Base-by-base conservation (phyloP, 306 rosid genomes). In the Clitoria ternatea region DNA sequence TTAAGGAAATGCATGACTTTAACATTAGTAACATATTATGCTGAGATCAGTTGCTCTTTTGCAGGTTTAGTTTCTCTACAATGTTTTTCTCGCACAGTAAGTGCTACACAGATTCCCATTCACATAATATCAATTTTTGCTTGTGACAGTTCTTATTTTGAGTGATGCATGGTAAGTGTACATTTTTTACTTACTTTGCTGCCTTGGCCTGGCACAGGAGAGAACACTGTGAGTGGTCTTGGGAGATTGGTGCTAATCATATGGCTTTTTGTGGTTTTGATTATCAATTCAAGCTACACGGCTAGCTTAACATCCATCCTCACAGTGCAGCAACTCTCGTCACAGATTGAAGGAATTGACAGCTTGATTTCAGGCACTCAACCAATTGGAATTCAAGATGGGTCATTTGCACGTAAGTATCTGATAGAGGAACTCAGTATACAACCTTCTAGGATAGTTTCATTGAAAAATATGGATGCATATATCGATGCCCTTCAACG, bases 231-330 rank as follows among this genome's bases (percentile, higher is more conserved):
- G 65, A 85, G 99, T 82, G 79, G 90, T 56, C 95, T 90, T 0
- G 99, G 97, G 44, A 84, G 99, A 61, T 56, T 91, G 50, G 97
- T 94, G 76, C 89, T 94, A 69, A 79, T 94, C 40, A 84, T 94
- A 83, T 94, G 99, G 99, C 90, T 94, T 50, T 94, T 87, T 73
- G 96, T 94, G 50, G 99, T 94, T 78, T 73, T 94, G 61, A 91
- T 94, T 45, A 94, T 94, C 85, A 94, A 87, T 76, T 94, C 99
- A 18, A 94, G 99, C 88, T 94, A 94, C 86, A 91, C 96, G 7
- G 97, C 99, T 78, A 91, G 97, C 82, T 91, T 94, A 86, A 94
- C 99, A 15, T 94, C 97, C 26, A 94, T 94, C 82, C 96, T 94
- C 66, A 94, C 96, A 9, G 96, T 94, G 67, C 97, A 94, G 74